These are phyloP conservation scores for Trichoderma sp. DNA, from an alignment of 2,329 filamentous ascomycete species.

Conservation along the genomic window DNA sequence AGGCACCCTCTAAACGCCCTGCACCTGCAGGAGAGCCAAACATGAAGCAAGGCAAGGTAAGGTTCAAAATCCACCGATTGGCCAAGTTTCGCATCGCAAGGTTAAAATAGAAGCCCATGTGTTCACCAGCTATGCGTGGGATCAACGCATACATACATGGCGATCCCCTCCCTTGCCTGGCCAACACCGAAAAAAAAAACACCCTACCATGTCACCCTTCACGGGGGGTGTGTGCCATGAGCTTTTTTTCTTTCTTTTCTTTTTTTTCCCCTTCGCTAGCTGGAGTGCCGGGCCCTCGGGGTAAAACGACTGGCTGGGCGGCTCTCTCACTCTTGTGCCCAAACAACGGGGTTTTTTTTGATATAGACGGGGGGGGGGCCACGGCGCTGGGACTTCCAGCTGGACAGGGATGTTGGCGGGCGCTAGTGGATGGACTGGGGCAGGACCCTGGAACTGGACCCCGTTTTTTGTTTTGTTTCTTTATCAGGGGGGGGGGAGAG, in stretches of 20 bases:
- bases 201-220: not conserved
- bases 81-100: not conserved
- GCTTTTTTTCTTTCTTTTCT: not conserved
- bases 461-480: not conserved
- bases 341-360: not conserved
- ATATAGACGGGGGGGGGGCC: not conserved
- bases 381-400: constrained; percentile 16
- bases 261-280: not conserved
- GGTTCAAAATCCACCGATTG: not conserved
- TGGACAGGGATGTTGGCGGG: constrained; percentile 21
- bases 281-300: not conserved
- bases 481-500: not conserved
- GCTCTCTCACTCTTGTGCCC: not conserved
- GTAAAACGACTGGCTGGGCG: not conserved
- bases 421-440: not conserved
- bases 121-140: not conserved
- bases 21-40: not conserved
- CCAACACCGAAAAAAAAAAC: not conserved
- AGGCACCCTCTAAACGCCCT: not conserved
- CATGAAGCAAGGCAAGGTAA: not conserved
- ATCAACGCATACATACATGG: not conserved
- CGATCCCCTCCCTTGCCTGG: not conserved
- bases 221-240: not conserved
- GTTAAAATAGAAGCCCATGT: not conserved
- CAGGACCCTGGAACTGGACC: not conserved